Base-by-base conservation (phyloP, 2,329 filamentous ascomycete species). In the Penicillium expansum region DNA sequence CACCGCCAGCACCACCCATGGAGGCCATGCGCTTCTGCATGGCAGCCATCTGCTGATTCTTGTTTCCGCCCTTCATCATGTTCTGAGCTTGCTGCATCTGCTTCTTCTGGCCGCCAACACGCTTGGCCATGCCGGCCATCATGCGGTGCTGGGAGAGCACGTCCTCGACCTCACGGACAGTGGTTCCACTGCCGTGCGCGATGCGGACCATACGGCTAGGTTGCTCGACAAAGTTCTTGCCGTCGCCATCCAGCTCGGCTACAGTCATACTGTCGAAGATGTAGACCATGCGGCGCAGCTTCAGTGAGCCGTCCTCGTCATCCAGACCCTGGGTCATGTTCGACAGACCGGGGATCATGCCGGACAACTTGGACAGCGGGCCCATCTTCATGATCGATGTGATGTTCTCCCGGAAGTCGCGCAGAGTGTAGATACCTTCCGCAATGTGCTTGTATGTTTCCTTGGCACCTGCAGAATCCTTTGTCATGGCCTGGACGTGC, bases 351-450 rank as follows among this genome's bases (percentile, higher is more conserved):
- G 94, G 94, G 62, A 99, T 97, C 94, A 99, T 99, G 67, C 92
- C 92, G 0, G 93, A 95, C 85, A 99, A 95, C 74, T 99, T 97
- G 18, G 90, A 95, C 1, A 99, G 79, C 0, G 94, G 94, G 0
- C 94, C 94, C 94, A 99, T 97, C 79, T 99, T 99, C 92, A 97
- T 97, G 70, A 99, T 97, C 69, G 97, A 97, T 57, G 89, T 89
- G 13, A 99, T 86, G 72, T 99, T 95, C 72, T 99, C 94, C 20
- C 94, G 86, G 64, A 99, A 83, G 73, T 99, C 94, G 54, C 94
- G 89, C 33, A 99, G 84, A 0, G 94, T 96, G 76, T 97, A 99
- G 62, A 97, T 92, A 55, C 94, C 94, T 70, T 97, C 93, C 7
- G 91, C 89, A 64, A 99, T 95, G 78, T 99, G 93, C 80, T 99